Conservation (phyloP, 2,329 filamentous ascomycete species). For the Claviceps africana region DNA sequence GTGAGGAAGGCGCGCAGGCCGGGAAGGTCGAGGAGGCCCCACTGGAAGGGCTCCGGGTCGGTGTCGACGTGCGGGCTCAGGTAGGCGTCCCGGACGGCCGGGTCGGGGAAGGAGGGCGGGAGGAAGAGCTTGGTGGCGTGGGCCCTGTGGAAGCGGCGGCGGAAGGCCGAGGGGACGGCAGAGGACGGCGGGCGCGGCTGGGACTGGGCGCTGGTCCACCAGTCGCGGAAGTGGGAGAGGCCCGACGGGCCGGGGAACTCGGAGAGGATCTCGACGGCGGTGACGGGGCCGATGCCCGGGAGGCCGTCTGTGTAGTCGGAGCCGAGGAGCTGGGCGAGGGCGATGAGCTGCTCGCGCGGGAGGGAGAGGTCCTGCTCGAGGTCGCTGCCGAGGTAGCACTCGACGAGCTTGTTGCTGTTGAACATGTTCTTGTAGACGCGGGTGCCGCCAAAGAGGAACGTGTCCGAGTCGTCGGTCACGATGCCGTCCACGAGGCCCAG, state of each 20-base stretch:
- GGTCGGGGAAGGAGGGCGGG: slow-evolving; percentile 63
- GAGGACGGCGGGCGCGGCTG: slow-evolving; percentile 34
- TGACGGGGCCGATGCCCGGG: slow-evolving; percentile 82
- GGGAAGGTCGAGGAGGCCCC: slow-evolving; percentile 89
- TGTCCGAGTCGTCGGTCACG: slow-evolving; percentile 94
- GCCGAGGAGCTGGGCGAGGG: slow-evolving; percentile 78
- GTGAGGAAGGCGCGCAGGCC: slow-evolving; percentile 74
- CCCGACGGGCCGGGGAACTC: slow-evolving; percentile 57
- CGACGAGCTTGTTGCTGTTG: slow-evolving; percentile 93
- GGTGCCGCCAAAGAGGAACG: slow-evolving; percentile 90
- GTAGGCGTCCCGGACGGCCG: slow-evolving; percentile 71
- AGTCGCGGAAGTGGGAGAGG: slow-evolving; percentile 66
- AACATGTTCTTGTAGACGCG: slow-evolving; percentile 99
- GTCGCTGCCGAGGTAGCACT: slow-evolving; percentile 78
- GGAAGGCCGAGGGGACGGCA: slow-evolving; percentile 44
- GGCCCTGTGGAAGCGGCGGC: slow-evolving; percentile 70
- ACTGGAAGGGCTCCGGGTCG: slow-evolving; percentile 69
- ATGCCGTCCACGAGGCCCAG: slow-evolving; percentile 91
- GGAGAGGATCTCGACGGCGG: slow-evolving; percentile 82
- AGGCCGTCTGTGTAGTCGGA: slow-evolving; percentile 93
- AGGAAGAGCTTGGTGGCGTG: slow-evolving; percentile 79
- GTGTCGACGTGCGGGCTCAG: slow-evolving; percentile 72
- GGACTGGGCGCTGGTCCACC: slow-evolving; percentile 72
- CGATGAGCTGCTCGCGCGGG: slow-evolving; percentile 73
- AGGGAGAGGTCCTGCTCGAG: slow-evolving; percentile 82